Base-by-base conservation (phyloP, 495 filamentous ascomycete genomes). In the Margaritispora aquatica region DNA sequence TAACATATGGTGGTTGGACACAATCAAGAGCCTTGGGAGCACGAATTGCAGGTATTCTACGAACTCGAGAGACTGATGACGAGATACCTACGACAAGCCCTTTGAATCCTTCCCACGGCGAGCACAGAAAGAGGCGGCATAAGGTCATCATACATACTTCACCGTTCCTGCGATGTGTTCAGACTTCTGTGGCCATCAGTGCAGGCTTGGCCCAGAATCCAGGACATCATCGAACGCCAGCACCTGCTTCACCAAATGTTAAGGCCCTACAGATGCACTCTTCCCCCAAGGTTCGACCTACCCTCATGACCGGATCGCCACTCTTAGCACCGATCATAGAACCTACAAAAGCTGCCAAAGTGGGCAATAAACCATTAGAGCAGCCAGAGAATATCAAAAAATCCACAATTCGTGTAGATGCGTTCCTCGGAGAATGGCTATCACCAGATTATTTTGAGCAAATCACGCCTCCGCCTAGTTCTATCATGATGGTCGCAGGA, bases 401-500 rank as follows among this genome's bases (percentile, higher is more conserved):
- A 67, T 75, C 81, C 1, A 72, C 84, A 8, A 68, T 97, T 51
- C 87, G 94, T 1, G 79, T 97, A 7, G 95, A 97, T 72, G 86
- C 95, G 0, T 95, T 92, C 68, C 79, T 97, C 2, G 95, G 95
- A 17, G 94, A 99, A 75, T 99, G 94, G 94, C 77, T 97, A 44
- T 87, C 87, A 3, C 89, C 90, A 3, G 86, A 90, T 66, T 99
- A 99, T 67, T 99, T 89, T 66, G 91, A 93, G 44, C 77, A 86
- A 29, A 97, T 97, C 65, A 92, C 88, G 10, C 90, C 91, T 1
- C 94, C 94, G 15, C 95, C 94, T 1, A 80, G 80, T 47, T 92
- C 90, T 1, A 80, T 87, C 17, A 82, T 92, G 72, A 92, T 98
- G 88, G 79, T 97, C 1, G 86, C 88, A 17, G 80, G 80, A 11